Conservation (phyloP, 2,329 filamentous ascomycete genomes). For the Cytospora piceicola region DNA sequence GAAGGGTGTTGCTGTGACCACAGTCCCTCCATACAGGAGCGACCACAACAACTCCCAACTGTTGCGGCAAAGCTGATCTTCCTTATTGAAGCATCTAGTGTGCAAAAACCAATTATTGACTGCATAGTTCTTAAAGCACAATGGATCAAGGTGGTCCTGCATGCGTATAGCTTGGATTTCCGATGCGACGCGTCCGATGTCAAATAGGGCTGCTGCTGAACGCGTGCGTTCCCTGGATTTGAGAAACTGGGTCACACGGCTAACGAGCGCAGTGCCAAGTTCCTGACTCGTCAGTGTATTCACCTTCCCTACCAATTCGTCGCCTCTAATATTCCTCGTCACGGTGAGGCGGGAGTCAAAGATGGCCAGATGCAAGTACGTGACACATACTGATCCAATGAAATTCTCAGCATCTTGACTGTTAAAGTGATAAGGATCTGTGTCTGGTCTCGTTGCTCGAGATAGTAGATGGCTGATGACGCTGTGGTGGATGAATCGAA, state of each 20-base stretch:
- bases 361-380: constrained; percentile 7
- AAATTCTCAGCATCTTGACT: constrained; percentile 8
- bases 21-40: background rate
- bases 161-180: background rate
- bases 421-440: constrained; percentile 7
- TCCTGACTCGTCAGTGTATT: background rate
- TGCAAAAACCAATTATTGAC: background rate
- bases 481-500: constrained; percentile 24
- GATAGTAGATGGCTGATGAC: constrained; percentile 14
- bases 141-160: background rate
- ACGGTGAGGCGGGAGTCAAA: background rate
- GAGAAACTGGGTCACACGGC: background rate
- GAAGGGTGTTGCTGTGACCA: background rate
- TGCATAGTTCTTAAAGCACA: background rate
- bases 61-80: background rate
- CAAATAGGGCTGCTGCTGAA: background rate
- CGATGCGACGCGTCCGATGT: background rate
- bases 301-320: background rate
- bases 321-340: background rate
- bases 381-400: constrained; percentile 12
- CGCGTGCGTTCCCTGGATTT: background rate
- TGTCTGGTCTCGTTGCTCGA: background rate
- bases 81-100: background rate
- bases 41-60: background rate
- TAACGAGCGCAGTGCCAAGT: background rate